A percentile compares a stretch with the other conserved stretches of the same genome.
These are phyloP conservation scores for Pythium aphanidermatum DNA, from an alignment of 352 stramenopile species.

Conservation along the genomic window DNA sequence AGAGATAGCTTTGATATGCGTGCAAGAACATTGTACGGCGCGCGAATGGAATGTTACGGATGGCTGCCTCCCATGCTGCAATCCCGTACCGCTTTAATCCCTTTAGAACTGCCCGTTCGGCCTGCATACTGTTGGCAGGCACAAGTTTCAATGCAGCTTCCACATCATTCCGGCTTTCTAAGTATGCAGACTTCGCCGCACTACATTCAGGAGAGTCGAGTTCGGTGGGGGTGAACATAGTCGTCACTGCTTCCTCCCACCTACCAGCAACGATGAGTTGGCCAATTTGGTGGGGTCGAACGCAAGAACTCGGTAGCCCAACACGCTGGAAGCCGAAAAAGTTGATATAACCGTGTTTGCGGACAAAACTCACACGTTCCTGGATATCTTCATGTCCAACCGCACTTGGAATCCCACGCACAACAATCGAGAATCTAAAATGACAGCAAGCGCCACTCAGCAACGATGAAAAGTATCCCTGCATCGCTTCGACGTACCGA, in stretches of 20 bases:
- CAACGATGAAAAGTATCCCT: too few species aligned
- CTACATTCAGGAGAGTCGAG: constrained; percentile 27
- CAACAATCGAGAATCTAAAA: constrained; percentile 43
- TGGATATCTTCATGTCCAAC: constrained; percentile 6
- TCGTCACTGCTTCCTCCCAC: constrained; percentile 42
- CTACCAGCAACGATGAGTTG: constrained; percentile 56
- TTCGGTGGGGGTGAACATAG: constrained; percentile 36
- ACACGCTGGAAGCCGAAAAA: constrained; percentile 84
- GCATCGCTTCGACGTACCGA: not conserved
- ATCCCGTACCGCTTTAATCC: constrained; percentile 55
- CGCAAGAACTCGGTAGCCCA: constrained; percentile 29
- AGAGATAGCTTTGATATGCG: constrained; percentile 73
- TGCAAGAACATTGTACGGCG: constrained; percentile 71
- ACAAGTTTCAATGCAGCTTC: constrained; percentile 53
- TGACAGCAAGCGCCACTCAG: not conserved
- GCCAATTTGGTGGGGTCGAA: constrained; percentile 66
- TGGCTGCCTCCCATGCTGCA: constrained; percentile 44
- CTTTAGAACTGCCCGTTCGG: constrained; percentile 54
- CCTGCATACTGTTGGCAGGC: constrained; percentile 25
- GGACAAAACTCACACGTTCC: constrained; percentile 27
- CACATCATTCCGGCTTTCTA: constrained; percentile 35
- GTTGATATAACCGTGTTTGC: constrained; percentile 53
- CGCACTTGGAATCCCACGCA: constrained; percentile 29
- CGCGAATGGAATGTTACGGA: constrained; percentile 45
- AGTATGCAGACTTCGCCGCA: constrained; percentile 39